Evolutionary conservation across 805 yeast species (phyloP).

Genomic region (Pichia manshurica): DNA sequence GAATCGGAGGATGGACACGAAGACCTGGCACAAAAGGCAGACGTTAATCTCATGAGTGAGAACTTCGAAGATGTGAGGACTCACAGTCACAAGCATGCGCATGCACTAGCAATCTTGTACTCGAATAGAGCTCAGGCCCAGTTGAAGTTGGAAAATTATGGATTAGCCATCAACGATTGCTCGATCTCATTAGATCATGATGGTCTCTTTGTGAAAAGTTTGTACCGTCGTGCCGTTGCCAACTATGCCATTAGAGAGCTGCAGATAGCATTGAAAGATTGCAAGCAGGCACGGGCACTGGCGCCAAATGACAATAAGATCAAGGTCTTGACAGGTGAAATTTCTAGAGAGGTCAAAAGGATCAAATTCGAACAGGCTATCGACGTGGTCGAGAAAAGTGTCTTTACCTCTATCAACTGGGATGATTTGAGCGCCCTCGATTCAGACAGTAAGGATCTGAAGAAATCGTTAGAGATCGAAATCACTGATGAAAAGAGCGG

Average conservation of each 20-base stretch:
- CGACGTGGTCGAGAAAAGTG: conserved; percentile 56
- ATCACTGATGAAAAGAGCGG: conserved; percentile 29
- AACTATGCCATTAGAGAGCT: conserved; percentile 69
- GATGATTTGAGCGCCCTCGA: conserved; percentile 32
- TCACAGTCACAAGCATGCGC: conserved; percentile 19
- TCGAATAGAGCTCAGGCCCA: conserved; percentile 90
- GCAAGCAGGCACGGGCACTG: conserved; percentile 52
- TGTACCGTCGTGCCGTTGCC: conserved; percentile 84
- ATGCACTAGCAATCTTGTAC: conserved; percentile 52
- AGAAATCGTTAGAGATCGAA: conserved; percentile 33
- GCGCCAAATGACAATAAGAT: conserved; percentile 72
- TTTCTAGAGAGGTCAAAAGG: conserved; percentile 60
- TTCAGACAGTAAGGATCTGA: conserved; percentile 44
- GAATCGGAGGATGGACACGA: conserved; percentile 1
- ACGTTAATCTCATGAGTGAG: background rate
- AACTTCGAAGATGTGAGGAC: conserved; percentile 8
- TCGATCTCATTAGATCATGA: conserved; percentile 64
- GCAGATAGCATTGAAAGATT: conserved; percentile 65
- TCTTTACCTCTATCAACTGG: conserved; percentile 44
- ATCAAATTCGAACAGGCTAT: conserved; percentile 85
- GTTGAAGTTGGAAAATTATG: conserved; percentile 80
- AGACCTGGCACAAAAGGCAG: background rate
- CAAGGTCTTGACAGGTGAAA: conserved; percentile 51
- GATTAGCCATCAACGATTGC: conserved; percentile 77
- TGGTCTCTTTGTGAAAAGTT: conserved; percentile 65